A percentile compares a stretch with the other conserved stretches of the same genome.
These are phyloP conservation scores for Acidomyces sp. DNA, from an alignment of 495 filamentous ascomycete genomes.

Conservation along the genomic window DNA sequence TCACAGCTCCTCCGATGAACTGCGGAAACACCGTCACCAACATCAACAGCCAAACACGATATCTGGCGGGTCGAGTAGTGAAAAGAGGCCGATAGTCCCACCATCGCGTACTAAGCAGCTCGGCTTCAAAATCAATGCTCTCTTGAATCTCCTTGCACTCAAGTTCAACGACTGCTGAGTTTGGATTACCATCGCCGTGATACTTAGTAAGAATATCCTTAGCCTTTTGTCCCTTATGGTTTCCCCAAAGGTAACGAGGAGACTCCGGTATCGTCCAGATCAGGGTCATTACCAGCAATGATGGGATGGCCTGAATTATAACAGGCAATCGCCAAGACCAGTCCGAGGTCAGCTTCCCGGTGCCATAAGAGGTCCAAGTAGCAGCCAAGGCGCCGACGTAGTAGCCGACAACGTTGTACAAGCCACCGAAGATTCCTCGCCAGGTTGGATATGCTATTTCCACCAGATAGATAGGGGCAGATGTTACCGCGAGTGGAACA, in stretches of 20 bases:
- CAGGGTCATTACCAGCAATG: conserved; percentile 35
- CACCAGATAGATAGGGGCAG: conserved; percentile 25
- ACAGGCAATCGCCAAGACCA: conserved; percentile 50
- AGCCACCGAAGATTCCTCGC: conserved; percentile 7
- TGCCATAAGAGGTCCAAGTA: conserved; percentile 5
- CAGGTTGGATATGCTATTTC: conserved; percentile 26
- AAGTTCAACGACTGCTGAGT: background rate
- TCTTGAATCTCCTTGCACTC: conserved; percentile 3
- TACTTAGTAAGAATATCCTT: conserved; percentile 39
- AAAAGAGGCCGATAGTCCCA: conserved; percentile 6
- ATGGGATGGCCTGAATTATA: conserved; percentile 52
- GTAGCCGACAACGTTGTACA: conserved; percentile 8
- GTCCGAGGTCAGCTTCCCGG: background rate
- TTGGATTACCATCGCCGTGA: conserved; percentile 5
- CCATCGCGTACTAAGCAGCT: background rate
- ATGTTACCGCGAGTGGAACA: conserved; percentile 32
- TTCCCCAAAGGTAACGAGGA: conserved; percentile 18
- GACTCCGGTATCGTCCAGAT: conserved; percentile 19
- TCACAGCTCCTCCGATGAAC: conserved; percentile 3
- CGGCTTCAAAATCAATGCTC: background rate
- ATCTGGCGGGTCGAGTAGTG: conserved; percentile 1
- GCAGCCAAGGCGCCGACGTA: conserved; percentile 4
- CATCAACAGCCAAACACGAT: conserved; percentile 4
- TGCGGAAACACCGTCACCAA: conserved; percentile 4
- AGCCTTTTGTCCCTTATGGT: conserved; percentile 19